phyloP scores from a whole-genome alignment of 345 rosid species.

The Aegle marmelos region DNA sequence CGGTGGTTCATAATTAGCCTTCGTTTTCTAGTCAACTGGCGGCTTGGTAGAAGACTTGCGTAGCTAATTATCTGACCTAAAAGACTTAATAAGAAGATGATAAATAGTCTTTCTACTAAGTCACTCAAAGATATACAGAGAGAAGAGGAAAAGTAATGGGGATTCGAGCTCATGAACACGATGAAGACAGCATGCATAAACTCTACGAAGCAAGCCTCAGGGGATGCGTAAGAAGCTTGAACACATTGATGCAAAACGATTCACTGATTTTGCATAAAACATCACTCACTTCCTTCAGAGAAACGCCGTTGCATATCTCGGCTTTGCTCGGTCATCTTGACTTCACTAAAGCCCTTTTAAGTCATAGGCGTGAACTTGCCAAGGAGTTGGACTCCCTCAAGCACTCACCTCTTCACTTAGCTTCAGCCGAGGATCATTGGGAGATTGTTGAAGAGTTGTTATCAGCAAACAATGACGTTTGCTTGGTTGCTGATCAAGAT shows the following conservation, averaged over 20 bases:
- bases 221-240: slow-evolving; percentile 13
- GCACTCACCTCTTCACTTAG: slow-evolving; percentile 28
- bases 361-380: slow-evolving; percentile 11
- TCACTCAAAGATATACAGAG: neutral
- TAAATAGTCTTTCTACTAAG: no score
- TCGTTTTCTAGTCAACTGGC: no score
- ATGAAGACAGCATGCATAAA: neutral
- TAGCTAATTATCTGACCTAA: no score
- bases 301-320: slow-evolving; percentile 21
- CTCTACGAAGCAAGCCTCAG: slow-evolving; percentile 17
- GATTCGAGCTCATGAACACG: neutral
- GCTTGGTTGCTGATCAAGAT: slow-evolving; percentile 10
- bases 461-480: neutral
- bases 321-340: slow-evolving; percentile 23
- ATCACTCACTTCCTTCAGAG: neutral
- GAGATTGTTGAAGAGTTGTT: slow-evolving; percentile 18
- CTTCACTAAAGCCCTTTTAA: slow-evolving; percentile 9
- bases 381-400: slow-evolving; percentile 17
- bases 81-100: no score
- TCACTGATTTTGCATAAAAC: slow-evolving; percentile 14
- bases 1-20: no score
- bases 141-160: neutral
- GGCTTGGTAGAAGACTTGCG: no score
- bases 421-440: slow-evolving; percentile 18
- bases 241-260: slow-evolving; percentile 14